phyloP scores from a whole-genome alignment of 176 grass and related monocot genomes.

The Aegilops umbellulata region DNA sequence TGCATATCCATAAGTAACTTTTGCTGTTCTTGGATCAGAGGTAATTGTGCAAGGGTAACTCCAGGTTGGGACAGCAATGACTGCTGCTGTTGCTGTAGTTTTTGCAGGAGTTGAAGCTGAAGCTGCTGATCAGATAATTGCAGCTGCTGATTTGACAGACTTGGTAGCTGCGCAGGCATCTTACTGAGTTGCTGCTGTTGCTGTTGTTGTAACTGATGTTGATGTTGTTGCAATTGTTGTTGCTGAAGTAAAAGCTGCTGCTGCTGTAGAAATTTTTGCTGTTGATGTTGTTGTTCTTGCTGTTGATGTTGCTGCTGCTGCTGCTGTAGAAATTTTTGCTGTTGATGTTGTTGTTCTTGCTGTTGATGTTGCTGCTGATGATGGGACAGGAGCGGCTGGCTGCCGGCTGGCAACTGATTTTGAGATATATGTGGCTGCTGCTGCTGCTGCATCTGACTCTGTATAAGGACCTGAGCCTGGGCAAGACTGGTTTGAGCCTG shows the following conservation, averaged over 20 bases:
- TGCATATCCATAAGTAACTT: conserved; percentile 76
- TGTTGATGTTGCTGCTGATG: conserved; percentile 32
- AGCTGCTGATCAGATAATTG: conserved; percentile 56
- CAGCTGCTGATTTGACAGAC: conserved; percentile 54
- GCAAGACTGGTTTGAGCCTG: too few relatives aligned
- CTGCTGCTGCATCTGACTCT: not conserved
- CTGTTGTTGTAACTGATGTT: conserved; percentile 41
- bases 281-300: conserved; percentile 7
- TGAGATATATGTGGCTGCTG: conserved; percentile 45
- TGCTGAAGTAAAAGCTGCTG: conserved; percentile 54
- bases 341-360: conserved; percentile 11
- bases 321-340: conserved; percentile 15
- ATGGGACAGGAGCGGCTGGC: conserved; percentile 18
- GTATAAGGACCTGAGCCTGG: too few relatives aligned
- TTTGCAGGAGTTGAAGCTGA: conserved; percentile 51
- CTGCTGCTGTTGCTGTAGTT: conserved; percentile 77
- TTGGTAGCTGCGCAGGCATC: conserved; percentile 51
- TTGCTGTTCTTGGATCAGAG: conserved; percentile 82
- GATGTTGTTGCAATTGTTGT: conserved; percentile 39
- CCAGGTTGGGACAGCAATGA: conserved; percentile 59
- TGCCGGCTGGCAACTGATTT: conserved; percentile 36
- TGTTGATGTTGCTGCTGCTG: conserved; percentile 3
- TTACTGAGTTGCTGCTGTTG: conserved; percentile 60
- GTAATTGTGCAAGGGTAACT: conserved; percentile 65
- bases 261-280: conserved; percentile 36